Evolutionary conservation across 306 rosid genomes (phyloP), one percentile per base, ranked within the genome.

Genomic region (Prunus salicina): DNA sequence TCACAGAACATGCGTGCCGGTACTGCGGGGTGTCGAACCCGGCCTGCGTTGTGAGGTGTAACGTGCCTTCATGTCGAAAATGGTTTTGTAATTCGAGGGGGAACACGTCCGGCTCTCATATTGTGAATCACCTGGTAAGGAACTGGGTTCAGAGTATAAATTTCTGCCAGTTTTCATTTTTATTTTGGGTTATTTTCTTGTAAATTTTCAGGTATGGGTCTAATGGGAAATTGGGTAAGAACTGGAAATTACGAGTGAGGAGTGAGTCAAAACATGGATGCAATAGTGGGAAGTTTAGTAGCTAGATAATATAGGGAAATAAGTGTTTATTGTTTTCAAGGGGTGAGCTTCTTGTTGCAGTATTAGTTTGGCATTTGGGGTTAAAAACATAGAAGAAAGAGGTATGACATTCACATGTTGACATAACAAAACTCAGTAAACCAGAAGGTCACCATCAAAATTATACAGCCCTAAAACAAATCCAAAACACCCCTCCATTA

Each of bases 11-110:
- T 56, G 98, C 98, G 27, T 96, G 99, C 65, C 86, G 98, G 75
- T 96, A 96, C 82, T 96, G 99, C 27, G 99, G 99, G 61, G 98
- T 96, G 20, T 92, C 99, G 0, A 96, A 96, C 50, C 99, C 99
- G 2, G 98, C 98, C 0, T 96, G 99, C 67, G 99, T 96, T 6
- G 99, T 96, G 76, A 90, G 99, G 88, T 96, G 99, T 79, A 96
- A 96, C 64, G 99, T 96, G 24, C 99, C 99, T 0, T 93, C 98
- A 0, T 96, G 99, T 80, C 91, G 99, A 5, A 96, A 96, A 76
- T 96, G 99, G 99, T 96, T 96, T 77, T 96, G 99, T 69, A 96
- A 96, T 85, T 96, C 99, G 0, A 83, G 98, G 41, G 99, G 99
- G 69, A 96, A 96, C 80, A 96, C 99, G 51, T 96, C 98, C 3